These are phyloP conservation scores for Sporobolomyces pararoseus DNA, from an alignment of 768 basidiomycete species.

Conservation along the genomic window DNA sequence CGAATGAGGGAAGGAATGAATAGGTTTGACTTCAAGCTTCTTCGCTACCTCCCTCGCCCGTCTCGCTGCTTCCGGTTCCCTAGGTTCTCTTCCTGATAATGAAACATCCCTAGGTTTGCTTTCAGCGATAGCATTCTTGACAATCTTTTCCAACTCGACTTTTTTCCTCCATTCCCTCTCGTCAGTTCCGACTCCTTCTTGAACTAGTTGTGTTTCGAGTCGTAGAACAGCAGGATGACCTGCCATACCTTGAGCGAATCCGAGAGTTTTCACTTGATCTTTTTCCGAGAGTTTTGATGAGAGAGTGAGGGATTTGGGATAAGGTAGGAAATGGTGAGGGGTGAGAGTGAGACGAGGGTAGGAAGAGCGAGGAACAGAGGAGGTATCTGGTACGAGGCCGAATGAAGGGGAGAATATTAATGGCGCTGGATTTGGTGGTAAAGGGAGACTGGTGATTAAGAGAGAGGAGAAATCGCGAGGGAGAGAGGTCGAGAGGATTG, in stretches of 20 bases:
- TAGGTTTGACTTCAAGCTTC: neutral
- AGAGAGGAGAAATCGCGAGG: neutral
- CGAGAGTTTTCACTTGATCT: neutral
- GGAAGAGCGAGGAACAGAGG: neutral
- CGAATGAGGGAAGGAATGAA: neutral
- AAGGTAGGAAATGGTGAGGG: conserved; percentile 9
- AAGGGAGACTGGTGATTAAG: neutral
- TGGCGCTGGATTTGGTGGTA: neutral
- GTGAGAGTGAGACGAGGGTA: neutral
- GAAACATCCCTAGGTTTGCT: neutral
- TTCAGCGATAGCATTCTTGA: neutral
- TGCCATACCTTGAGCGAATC: neutral
- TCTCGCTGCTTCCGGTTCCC: neutral
- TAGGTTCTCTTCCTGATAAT: neutral
- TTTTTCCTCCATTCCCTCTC: neutral
- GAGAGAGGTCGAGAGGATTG: neutral
- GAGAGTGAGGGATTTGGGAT: conserved; percentile 1
- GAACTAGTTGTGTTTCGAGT: no score
- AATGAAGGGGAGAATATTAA: neutral
- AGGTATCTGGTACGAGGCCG: neutral
- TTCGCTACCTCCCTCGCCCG: neutral
- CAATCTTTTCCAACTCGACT: neutral
- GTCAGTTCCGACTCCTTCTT: neutral
- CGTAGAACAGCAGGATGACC: neutral
- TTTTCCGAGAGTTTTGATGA: neutral